Evolutionary conservation across 768 basidiomycete species (phyloP).

Genomic region (Zangia roseola): DNA sequence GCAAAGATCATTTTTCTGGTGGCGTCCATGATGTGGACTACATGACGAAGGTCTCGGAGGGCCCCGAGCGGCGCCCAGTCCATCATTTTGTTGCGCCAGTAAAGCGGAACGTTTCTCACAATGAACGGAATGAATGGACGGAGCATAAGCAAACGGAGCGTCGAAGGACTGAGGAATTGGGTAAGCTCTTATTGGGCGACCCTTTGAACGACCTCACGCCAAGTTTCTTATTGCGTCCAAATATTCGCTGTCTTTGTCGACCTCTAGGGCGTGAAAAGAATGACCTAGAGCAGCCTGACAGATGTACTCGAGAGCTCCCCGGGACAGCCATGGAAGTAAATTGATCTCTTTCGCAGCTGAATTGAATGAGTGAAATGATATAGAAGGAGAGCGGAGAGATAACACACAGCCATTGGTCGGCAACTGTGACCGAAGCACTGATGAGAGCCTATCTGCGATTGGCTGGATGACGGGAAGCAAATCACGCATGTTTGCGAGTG

Average conservation of each 20-base stretch:
- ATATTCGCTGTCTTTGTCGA: constrained; percentile 26
- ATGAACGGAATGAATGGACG: constrained; percentile 33
- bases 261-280: constrained; percentile 30
- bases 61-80: constrained; percentile 32
- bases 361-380: neutral
- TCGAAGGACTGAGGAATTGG: constrained; percentile 19
- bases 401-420: constrained; percentile 23
- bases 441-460: constrained; percentile 30
- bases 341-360: constrained; percentile 32
- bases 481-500: constrained; percentile 29
- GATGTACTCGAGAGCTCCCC: constrained; percentile 37
- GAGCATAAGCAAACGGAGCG: constrained; percentile 26
- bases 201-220: constrained; percentile 22
- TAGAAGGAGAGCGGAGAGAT: neutral
- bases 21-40: constrained; percentile 31
- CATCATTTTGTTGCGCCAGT: constrained; percentile 34
- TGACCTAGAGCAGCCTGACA: constrained; percentile 35
- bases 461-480: constrained; percentile 32
- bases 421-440: constrained; percentile 19
- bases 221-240: constrained; percentile 29
- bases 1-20: constrained; percentile 27
- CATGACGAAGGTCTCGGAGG: constrained; percentile 25
- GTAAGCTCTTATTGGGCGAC: neutral
- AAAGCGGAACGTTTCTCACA: constrained; percentile 27
- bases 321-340: constrained; percentile 33